A percentile compares a stretch with the other conserved stretches of the same genome.
phyloP scores from a whole-genome alignment of 306 rosid species.

The Dicorynia guianensis region DNA sequence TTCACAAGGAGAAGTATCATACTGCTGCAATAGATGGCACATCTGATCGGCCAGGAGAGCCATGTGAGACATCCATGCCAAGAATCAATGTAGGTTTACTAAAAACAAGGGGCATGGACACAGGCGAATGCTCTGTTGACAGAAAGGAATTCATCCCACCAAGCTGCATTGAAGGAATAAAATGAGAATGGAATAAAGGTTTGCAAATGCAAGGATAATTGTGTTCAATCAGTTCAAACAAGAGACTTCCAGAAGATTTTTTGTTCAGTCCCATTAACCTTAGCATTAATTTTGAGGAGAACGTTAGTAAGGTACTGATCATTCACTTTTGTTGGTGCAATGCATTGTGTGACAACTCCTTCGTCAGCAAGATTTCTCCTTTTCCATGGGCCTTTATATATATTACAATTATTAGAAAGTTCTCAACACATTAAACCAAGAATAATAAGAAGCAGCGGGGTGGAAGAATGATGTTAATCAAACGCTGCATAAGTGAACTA shows the following conservation, averaged over 20 bases:
- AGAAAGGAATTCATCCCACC: conserved; percentile 57
- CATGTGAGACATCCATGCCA: conserved; percentile 67
- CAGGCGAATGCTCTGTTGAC: conserved; percentile 23
- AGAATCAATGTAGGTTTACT: conserved; percentile 51
- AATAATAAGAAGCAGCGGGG: neutral
- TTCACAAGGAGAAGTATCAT: conserved; percentile 11
- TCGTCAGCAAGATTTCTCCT: conserved; percentile 37
- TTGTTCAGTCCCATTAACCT: conserved; percentile 41
- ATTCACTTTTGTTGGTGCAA: conserved; percentile 50
- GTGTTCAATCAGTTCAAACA: neutral
- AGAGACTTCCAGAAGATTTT: neutral
- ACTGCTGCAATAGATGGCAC: conserved; percentile 64
- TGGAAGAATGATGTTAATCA: neutral
- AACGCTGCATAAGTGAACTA: neutral
- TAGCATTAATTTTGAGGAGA: conserved; percentile 59
- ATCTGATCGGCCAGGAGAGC: conserved; percentile 51
- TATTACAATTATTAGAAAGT: neutral
- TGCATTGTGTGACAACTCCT: conserved; percentile 57
- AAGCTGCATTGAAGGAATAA: conserved; percentile 37
- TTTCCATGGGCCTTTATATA: conserved; percentile 61
- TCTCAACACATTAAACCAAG: neutral
- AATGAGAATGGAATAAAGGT: conserved; percentile 2
- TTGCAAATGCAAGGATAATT: neutral
- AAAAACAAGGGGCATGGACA: conserved; percentile 45
- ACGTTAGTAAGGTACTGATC: conserved; percentile 58